Base-by-base conservation (phyloP, 306 rosid species). In the Vigna radiata region DNA sequence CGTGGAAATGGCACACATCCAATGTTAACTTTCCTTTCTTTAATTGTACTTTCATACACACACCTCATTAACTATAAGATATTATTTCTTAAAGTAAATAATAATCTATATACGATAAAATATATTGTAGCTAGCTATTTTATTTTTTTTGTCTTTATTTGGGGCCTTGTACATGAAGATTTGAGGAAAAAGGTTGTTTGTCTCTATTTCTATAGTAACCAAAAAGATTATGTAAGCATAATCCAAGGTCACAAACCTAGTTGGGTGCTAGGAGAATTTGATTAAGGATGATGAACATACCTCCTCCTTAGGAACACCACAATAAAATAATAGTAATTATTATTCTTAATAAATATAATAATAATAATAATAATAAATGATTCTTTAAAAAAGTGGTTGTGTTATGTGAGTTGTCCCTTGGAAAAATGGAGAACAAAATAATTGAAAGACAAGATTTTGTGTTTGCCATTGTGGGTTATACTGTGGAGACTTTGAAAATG, bases 171-270 rank as follows among this genome's bases (percentile, higher is more conserved):
- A 14, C 19, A 52, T 63, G 76, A 89, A 88, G 91, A 85, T 85
- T 83, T 79, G 83, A 77, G 78, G 82, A 83, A 88, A 29, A 90
- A 88, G 76, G 86, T 72, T 62, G 85, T 73, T 81, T 85, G 88
- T 89, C 91, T 76, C 84, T 56, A 78, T 82, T 81, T 82, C 47
- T 48, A 54, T 47, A 29, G 41, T 62, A 75, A 61, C 86, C 79
- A 84, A 85, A 75, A 81, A 79, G 82, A 76, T 48, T 85, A 39
- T 65, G 68, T 37, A 74, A 29, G 68, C 79, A 73, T 37, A 73
- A 49, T 69, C 62, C 61, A 69, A 62, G 72, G 43, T n/a, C 8
- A 11, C 41, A 74, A 69, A 12, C 47, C 44, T 59, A 77, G 36
- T 77, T 37, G 8, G 58, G 16, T 19, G 70, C 68, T 23, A 31